Base-by-base conservation (phyloP, 257 asterid genomes). In the Rubia yunnanensis region DNA sequence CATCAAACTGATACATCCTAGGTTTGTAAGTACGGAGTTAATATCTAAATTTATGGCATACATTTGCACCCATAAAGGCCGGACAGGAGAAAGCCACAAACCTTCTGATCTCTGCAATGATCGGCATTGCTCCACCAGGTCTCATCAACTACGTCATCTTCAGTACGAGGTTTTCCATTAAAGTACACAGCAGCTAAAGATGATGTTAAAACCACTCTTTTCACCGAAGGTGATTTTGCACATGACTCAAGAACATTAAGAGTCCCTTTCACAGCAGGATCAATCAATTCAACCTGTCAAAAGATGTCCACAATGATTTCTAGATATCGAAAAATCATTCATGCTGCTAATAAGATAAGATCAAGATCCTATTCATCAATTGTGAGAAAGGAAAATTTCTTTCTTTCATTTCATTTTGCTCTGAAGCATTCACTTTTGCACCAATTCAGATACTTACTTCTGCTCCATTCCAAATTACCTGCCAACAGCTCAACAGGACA, bases 261-360 rank as follows among this genome's bases (percentile, higher is more conserved):
- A 17, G 96, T 89, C 66, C 96, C 95, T 67, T 87, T 87, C 18
- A 89, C 32, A 3, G 96, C 95, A 66, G 96, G 96, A 63, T 87
- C 94, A 67, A 89, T 87, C 76, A 89, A 44, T 63, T 89, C 96
- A 3, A 74, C 75, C 95, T 89, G 76, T 67, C 34, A 77, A 69
- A 66, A 39, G 15, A 66, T 74, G 11, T 24, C 57, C 73, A 52
- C 10, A 44, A 23, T 74, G 20, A 48, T 57, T 56, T 3, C 18
- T 1, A 55, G 8, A 0, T 24, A 17, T 11, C 11, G 34, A 22
- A 59, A 41, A 39, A 63, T 46, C 28, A 48, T 30, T 27, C 38
- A 30, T 3, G n/a, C 17, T 4, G n/a, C 6, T 17, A 58, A 11
- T 7, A 18, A 22, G 8, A 27, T 20, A 24, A 27, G 44, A 44